Percentiles rank a stretch among this genome's conserved stretches.
Conservation (phyloP, 306 rosid genomes). For the Vicia faba region DNA sequence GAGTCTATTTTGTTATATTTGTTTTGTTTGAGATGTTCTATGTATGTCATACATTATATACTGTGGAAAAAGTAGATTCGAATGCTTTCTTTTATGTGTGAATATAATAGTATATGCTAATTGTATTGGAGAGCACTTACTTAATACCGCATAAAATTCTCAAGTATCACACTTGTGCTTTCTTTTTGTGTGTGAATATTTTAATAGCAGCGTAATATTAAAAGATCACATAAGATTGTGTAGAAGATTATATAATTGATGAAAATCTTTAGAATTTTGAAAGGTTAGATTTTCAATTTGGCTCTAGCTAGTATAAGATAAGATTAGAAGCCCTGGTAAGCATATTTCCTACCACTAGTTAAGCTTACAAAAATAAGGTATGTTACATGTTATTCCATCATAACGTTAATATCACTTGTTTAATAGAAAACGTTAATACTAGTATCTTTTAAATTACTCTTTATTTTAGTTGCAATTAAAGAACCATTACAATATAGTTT, state of each 20-base stretch:
- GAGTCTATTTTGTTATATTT: background rate
- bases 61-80: slow-evolving; percentile 11
- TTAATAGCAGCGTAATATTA: slow-evolving; percentile 2
- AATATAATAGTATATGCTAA: no score
- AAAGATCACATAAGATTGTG: slow-evolving; percentile 23
- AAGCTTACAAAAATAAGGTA: no score
- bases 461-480: no score
- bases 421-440: no score
- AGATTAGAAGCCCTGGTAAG: background rate
- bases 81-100: slow-evolving; percentile 19
- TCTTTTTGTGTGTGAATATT: slow-evolving; percentile 23
- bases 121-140: background rate
- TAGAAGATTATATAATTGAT: slow-evolving; percentile 42
- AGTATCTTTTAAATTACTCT: no score
- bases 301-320: slow-evolving; percentile 36
- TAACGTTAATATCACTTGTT: no score
- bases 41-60: background rate
- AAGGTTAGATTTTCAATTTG: slow-evolving; percentile 44
- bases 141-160: background rate
- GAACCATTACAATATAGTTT: no score
- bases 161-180: slow-evolving; percentile 25
- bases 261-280: slow-evolving; percentile 40
- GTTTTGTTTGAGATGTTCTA: slow-evolving; percentile 16
- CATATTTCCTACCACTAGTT: no score
- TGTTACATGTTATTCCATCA: no score